A percentile compares a stretch with the other conserved stretches of the same genome.
Conservation (phyloP, 768 basidiomycete species). For the Exsudoporus frostii region DNA sequence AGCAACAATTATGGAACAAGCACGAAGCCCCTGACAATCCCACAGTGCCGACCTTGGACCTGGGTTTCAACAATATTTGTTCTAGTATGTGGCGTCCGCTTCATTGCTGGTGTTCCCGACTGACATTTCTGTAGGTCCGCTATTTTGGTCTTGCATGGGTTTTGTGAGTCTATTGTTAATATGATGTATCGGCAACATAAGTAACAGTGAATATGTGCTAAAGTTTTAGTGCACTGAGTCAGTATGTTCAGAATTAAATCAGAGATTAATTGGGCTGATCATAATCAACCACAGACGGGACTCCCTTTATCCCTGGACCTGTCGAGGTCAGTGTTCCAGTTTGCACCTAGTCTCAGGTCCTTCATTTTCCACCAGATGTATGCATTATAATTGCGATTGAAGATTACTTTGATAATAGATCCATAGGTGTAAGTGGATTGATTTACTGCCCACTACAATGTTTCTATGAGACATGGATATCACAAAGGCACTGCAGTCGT, state of each 20-base stretch:
- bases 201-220: neutral
- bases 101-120: too few relatives aligned
- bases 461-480: neutral
- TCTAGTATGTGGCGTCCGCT: neutral
- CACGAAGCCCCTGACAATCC: neutral
- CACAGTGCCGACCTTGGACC: slow-evolving; percentile 1
- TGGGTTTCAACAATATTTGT: neutral
- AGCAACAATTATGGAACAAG: neutral
- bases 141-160: neutral
- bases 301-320: neutral
- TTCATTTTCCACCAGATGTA: neutral
- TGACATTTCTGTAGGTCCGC: neutral
- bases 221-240: neutral
- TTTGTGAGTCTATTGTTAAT: neutral
- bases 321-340: neutral
- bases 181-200: neutral
- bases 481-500: neutral
- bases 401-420: neutral
- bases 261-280: neutral
- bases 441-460: neutral
- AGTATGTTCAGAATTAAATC: neutral
- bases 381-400: neutral
- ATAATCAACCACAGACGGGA: neutral
- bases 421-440: neutral
- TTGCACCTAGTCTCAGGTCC: neutral